Base-by-base conservation (phyloP, 129 eudicot species). In the Centaurea solstitialis region DNA sequence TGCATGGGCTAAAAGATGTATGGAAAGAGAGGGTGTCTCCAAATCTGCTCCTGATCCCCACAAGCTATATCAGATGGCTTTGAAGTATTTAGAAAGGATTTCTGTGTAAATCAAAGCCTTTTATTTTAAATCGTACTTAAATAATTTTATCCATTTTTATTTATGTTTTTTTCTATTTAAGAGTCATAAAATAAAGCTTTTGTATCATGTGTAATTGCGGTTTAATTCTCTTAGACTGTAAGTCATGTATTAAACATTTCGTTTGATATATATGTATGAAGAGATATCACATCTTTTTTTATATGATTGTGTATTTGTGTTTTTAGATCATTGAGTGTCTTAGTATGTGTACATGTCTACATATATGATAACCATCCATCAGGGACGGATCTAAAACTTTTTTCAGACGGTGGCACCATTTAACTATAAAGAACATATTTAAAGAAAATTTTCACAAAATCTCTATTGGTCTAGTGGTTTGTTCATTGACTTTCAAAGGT, bases 1-100 rank as follows among this genome's bases (percentile, higher is more conserved):
- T 41, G 80, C 70, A 61, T 76, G 80, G 80, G 80, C 80, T 76
- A 76, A 76, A 57, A 57, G 65, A 8, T 57, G 22, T 57, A 57
- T 5, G 62, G 62, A 1, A 15, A 53, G 62, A 53, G 21, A 53
- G 21, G 15, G 62, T 17, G 62, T 53, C 62, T 53, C 62, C 62
- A 53, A 53, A 6, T n/a, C 62, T 53, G 18, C 13, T 72, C 24
- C 76, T 9, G 61, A 72, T 20, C 23, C 61, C 45, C 53, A 40
- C 53, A 72, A 72, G 45, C 5, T 72, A 13, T n/a, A 72, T 40
- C 62, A 40, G 24, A 6, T 70, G 10, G 23, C 17, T 17, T 5
- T 70, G 24, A 10, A 17, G 10, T 57, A 57, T 57, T 57, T 57
- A 57, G 2, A 37, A 76, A 38, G 72, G 8, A 2, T 57, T 57